phyloP scores from a whole-genome alignment of 176 grass and related monocot genomes.

The Cocos nucifera region DNA sequence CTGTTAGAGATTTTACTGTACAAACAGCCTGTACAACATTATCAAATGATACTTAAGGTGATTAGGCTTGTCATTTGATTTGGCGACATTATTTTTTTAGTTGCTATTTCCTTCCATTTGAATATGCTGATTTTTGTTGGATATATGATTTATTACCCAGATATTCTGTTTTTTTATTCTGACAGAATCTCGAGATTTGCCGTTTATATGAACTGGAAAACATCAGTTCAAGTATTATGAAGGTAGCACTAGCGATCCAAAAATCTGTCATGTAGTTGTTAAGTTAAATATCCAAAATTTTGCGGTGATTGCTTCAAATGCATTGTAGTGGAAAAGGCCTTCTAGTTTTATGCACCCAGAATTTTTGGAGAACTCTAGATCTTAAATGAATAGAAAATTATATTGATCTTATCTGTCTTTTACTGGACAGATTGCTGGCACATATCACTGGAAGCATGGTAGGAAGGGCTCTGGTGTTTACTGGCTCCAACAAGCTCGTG shows the following conservation, averaged over 20 bases:
- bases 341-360: no score
- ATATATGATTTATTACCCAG: background rate
- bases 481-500: constrained; percentile 88
- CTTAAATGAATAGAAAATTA: constrained; percentile 1
- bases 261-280: background rate
- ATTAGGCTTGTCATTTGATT: constrained; percentile 19
- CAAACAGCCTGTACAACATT: constrained; percentile 70
- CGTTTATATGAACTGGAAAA: constrained; percentile 72
- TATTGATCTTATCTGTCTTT: constrained; percentile 14
- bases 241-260: constrained; percentile 43
- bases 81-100: background rate
- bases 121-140: no score
- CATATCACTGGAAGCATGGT: constrained; percentile 93
- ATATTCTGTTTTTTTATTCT: constrained; percentile 19
- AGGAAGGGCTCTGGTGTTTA: constrained; percentile 83
- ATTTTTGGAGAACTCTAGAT: no score
- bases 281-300: no score
- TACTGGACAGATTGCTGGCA: constrained; percentile 61
- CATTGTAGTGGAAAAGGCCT: no score
- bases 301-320: no score
- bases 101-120: no score
- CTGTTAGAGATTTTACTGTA: constrained; percentile 88
- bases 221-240: constrained; percentile 74
- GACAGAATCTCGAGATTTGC: constrained; percentile 89
- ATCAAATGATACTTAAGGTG: constrained; percentile 73